Conservation (phyloP, 352 stramenopile species). For the Globisporangium nagaii region DNA sequence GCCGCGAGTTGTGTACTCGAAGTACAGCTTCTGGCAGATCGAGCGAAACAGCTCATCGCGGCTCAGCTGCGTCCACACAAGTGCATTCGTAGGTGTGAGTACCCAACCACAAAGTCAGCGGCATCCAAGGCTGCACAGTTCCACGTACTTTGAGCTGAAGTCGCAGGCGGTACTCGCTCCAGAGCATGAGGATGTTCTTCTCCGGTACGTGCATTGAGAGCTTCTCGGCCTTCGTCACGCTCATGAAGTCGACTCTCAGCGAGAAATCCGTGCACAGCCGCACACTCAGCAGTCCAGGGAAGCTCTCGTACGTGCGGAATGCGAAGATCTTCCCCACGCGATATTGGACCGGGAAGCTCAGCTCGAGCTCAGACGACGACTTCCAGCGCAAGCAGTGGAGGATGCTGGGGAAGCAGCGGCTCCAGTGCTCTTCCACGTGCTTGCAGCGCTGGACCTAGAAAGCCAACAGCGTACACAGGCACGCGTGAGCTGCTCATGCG, state of each 20-base stretch:
- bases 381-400: slow-evolving; percentile 20
- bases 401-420: slow-evolving; percentile 14
- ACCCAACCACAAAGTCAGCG: not conserved
- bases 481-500: too few species aligned
- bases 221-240: slow-evolving; percentile 6
- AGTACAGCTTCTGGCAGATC: slow-evolving; percentile 30
- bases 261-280: slow-evolving; percentile 20
- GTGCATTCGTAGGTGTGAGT: not conserved
- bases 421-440: slow-evolving; percentile 18
- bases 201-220: slow-evolving; percentile 9
- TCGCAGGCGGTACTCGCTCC: slow-evolving; percentile 11
- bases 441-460: slow-evolving; percentile 20
- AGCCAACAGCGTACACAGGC: not conserved
- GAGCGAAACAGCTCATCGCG: slow-evolving; percentile 9
- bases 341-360: slow-evolving; percentile 28
- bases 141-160: slow-evolving; percentile 11
- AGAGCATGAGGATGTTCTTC: slow-evolving; percentile 7
- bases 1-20: slow-evolving; percentile 37
- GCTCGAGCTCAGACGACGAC: not conserved
- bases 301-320: slow-evolving; percentile 27
- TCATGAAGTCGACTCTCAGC: slow-evolving; percentile 19
- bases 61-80: not conserved
- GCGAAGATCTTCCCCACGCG: slow-evolving; percentile 24
- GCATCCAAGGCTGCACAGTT: not conserved
- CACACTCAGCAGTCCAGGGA: slow-evolving; percentile 25